phyloP scores from a whole-genome alignment of 225 moss, liverwort and hornwort species.

The Polytrichum formosum region DNA sequence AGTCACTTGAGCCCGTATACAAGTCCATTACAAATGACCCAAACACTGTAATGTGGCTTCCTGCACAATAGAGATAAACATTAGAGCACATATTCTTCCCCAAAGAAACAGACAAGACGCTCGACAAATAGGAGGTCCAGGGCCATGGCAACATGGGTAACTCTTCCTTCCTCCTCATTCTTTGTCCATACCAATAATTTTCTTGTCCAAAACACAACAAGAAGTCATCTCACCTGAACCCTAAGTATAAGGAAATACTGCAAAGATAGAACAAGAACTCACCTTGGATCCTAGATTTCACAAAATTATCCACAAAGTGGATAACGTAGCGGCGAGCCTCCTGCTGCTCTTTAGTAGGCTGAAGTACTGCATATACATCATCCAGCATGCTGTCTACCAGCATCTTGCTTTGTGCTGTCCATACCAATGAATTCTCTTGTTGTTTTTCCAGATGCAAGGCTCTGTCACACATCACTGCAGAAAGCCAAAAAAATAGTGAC shows the following conservation, averaged over 20 bases:
- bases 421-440: slow-evolving; percentile 41
- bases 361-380: slow-evolving; percentile 66
- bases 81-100: slow-evolving; percentile 6
- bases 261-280: slow-evolving; percentile 19
- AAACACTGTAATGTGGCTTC: slow-evolving; percentile 83
- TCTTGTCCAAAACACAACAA: no score
- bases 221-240: no score
- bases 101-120: neutral
- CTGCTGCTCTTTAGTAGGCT: slow-evolving; percentile 65
- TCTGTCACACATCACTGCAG: slow-evolving; percentile 70
- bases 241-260: neutral
- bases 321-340: slow-evolving; percentile 68
- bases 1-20: slow-evolving; percentile 83
- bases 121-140: slow-evolving; percentile 6
- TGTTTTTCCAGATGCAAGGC: slow-evolving; percentile 71
- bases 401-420: slow-evolving; percentile 40
- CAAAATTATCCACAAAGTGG: slow-evolving; percentile 70
- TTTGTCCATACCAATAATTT: no score
- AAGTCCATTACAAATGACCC: slow-evolving; percentile 96
- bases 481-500: slow-evolving; percentile 4
- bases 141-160: neutral
- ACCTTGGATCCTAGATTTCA: slow-evolving; percentile 75
- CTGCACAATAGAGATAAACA: slow-evolving; percentile 41
- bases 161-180: slow-evolving; percentile 1
- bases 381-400: slow-evolving; percentile 60